Conservation (phyloP, 2,329 filamentous ascomycete species). For the Phialophora tarda region DNA sequence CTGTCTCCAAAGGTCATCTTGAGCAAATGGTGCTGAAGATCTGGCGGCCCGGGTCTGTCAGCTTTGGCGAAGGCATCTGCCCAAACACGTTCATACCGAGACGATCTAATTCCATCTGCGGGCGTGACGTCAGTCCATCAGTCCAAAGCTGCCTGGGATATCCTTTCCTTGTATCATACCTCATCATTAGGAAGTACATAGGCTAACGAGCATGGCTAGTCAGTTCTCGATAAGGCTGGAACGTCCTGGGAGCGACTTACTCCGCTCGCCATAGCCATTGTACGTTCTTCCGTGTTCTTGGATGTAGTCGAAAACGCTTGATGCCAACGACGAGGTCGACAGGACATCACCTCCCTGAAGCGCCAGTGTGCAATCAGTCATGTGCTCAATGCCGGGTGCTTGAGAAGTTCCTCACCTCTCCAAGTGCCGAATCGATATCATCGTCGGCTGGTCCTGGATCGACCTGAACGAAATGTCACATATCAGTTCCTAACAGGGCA, state of each 20-base stretch:
- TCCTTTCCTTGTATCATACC: constrained; percentile 19
- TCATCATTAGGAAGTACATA: constrained; percentile 40
- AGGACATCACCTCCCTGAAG: constrained; percentile 22
- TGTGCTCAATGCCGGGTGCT: neutral
- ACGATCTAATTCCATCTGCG: constrained; percentile 26
- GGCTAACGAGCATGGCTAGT: constrained; percentile 15
- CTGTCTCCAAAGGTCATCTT: constrained; percentile 44
- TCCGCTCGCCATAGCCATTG: constrained; percentile 41
- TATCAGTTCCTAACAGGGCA: neutral
- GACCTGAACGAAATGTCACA: constrained; percentile 4
- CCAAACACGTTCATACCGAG: constrained; percentile 18
- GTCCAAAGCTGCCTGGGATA: neutral
- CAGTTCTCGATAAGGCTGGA: neutral
- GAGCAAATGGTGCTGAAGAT: constrained; percentile 46
- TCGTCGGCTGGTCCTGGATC: constrained; percentile 15
- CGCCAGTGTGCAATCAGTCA: neutral
- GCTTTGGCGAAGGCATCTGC: neutral
- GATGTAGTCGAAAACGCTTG: constrained; percentile 28
- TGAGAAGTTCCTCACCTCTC: constrained; percentile 20
- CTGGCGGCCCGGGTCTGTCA: constrained; percentile 32
- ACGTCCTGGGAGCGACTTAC: constrained; percentile 44
- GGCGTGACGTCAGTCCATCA: constrained; percentile 6
- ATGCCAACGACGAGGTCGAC: constrained; percentile 27
- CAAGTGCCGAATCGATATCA: constrained; percentile 27
- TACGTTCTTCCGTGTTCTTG: constrained; percentile 29